Percentiles rank a stretch among this genome's conserved stretches.
Conservation (phyloP, 2,329 filamentous ascomycete species). For the Dothideomycetes sp. region DNA sequence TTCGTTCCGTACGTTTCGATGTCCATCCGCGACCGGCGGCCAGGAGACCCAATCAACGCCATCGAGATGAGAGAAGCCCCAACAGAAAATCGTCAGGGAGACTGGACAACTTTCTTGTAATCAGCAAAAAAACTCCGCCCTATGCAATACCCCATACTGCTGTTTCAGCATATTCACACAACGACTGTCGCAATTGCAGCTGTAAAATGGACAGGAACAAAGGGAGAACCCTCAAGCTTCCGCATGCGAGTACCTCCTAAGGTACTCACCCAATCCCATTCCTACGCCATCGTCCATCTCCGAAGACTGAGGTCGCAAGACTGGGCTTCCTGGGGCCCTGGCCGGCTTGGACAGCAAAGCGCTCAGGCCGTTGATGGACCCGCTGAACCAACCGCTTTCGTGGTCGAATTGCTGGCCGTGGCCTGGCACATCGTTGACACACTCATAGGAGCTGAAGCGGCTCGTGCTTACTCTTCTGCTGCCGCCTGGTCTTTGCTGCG, state of each 20-base stretch:
- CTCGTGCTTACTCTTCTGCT: slow-evolving; percentile 4
- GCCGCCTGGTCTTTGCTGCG: background rate
- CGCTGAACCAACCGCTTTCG: slow-evolving; percentile 20
- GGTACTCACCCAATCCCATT: slow-evolving; percentile 5
- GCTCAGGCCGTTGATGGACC: slow-evolving; percentile 19
- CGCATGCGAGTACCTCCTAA: slow-evolving; percentile 5
- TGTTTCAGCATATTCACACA: too few species aligned
- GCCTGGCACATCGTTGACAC: slow-evolving; percentile 10
- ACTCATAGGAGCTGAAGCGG: slow-evolving; percentile 11
- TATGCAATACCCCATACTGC: too few species aligned
- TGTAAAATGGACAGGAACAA: too few species aligned
- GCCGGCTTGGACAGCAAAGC: slow-evolving; percentile 9
- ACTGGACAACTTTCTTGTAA: too few species aligned
- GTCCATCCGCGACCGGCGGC: too few species aligned
- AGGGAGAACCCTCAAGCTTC: too few species aligned
- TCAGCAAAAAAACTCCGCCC: too few species aligned
- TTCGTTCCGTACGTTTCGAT: too few species aligned
- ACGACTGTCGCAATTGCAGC: too few species aligned
- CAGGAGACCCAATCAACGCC: too few species aligned
- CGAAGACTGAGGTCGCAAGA: background rate
- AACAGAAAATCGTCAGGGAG: too few species aligned
- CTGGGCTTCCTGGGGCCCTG: slow-evolving; percentile 1
- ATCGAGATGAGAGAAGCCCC: too few species aligned
- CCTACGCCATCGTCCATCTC: background rate
- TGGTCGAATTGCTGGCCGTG: slow-evolving; percentile 16